Evolutionary conservation across 805 yeast species (phyloP), one percentile per base, ranked within the genome.

Genomic region (Debaryomyces castellii): DNA sequence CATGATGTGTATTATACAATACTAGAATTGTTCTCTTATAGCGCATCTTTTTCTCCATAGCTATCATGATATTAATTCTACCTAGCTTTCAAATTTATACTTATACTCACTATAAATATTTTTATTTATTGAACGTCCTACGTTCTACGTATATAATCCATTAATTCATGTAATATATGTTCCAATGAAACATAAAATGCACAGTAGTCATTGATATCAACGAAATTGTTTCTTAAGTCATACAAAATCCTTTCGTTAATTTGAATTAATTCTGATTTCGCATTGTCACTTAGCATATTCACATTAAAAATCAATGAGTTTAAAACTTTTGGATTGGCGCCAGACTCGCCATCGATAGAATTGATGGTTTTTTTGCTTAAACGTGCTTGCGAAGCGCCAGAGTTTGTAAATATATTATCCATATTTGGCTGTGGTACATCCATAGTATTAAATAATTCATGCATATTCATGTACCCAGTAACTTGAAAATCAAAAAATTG

Each of bases 181-280:
- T 72, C 77, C 51, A 71, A 65, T 17, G 73, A 66, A 17, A 67
- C 54, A 48, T 69, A 72, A 48, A 72, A 71, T 3, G 74, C 66
- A 62, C 77, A 72, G 44, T 71, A 72, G 46, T 72, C 76, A 49
- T 70, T 71, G 35, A 70, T 62, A 53, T 71, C 74, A 18, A 72
- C 75, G 52, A 64, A 71, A 48, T 72, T 72, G 52, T 72, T 69
- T 23, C 69, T 57, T 46, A 71, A 66, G 43, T 71, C 76, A 44
- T 69, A 72, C 42, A 58, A 58, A 21, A 72, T 69, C 50, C 71
- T 71, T 30, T 67, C 69, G 40, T 60, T 66, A 51, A 71, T 58
- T 37, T 67, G 65, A 14, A 49, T 43, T 38, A 71, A 52, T 41
- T 72, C 76, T 2, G 55, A 45, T 37, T 55, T 39, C 10, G 24